Base-by-base conservation (phyloP, 2,329 filamentous ascomycete species). In the Fusarium ramigenum region DNA sequence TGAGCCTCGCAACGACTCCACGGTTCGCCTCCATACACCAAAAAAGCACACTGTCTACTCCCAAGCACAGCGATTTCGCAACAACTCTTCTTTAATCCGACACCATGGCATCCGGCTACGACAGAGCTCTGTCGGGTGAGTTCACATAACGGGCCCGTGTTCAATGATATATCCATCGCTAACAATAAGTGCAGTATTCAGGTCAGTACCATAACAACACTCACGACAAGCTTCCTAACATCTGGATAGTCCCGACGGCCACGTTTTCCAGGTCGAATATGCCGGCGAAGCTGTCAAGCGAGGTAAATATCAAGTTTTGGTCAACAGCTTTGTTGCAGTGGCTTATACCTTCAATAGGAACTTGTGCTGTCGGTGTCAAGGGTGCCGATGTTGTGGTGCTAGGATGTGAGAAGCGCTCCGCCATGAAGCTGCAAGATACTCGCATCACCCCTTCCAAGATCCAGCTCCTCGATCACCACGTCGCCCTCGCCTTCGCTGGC, bases 201-300 rank as follows among this genome's bases (percentile, higher is more conserved):
- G 92, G 92, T 94, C 86, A 77, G 86, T 69, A 28, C 28, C 54
- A 59, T 56, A 71, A 16, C 30, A 49, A 19, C 19, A 44, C 28
- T 50, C 7, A 18, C 32, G 30, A 52, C 10, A 37, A 52, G 36
- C 74, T 78, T 28, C 40, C 86, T 91, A 83, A 92, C 82, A 43
- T n/a, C 53, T 53, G 25, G 65, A 54, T 81, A 98, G 96, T 90
- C 96, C 96, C 80, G 96, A 99, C 86, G 96, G 96, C 85, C 96
- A 99, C 87, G 96, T 99, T 80, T 99, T 99, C 87, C 96, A 99
- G 86, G 96, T 99, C 80, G 96, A 99, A 89, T 99, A 99, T 90
- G 96, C 96, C 63, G 93, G 97, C 77, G 96, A 99, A 87, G 96
- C 96, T 77, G 96, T 99, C 77, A 99, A 99, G 89, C 88, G 96